phyloP scores from a whole-genome alignment of 2,329 filamentous ascomycete genomes.

The Nemania sp. region DNA sequence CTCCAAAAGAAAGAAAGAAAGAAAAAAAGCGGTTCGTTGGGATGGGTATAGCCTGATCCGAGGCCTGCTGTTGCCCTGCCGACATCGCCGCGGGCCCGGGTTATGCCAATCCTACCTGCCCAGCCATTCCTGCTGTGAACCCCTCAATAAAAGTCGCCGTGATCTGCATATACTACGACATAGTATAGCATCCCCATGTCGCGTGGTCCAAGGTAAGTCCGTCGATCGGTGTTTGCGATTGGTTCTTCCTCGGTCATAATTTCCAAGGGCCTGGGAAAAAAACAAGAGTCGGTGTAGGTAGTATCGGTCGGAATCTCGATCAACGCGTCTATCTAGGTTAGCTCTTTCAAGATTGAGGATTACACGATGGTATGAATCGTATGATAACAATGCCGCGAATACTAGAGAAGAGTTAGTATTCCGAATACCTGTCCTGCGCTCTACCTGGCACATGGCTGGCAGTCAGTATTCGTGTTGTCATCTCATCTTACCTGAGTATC shows the following conservation, averaged over 20 bases:
- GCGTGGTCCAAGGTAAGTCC: conserved; percentile 3
- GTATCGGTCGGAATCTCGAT: neutral
- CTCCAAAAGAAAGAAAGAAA: too few relatives aligned
- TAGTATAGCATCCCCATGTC: neutral
- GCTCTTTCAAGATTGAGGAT: neutral
- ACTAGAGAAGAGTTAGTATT: neutral
- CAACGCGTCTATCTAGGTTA: neutral
- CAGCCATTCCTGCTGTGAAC: too few relatives aligned
- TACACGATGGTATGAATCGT: neutral
- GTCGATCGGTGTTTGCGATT: conserved; percentile 18
- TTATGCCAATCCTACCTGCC: too few relatives aligned
- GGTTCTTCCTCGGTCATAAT: conserved; percentile 2
- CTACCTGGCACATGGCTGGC: too few relatives aligned
- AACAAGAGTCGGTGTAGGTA: neutral
- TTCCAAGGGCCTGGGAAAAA: neutral
- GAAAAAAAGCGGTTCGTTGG: neutral
- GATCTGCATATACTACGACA: conserved; percentile 9
- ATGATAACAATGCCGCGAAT: neutral
- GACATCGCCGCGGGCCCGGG: neutral
- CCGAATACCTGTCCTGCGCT: too few relatives aligned
- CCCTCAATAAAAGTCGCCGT: neutral
- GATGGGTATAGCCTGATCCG: too few relatives aligned
- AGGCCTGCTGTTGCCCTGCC: neutral
- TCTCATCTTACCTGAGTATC: too few relatives aligned
- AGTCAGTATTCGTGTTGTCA: too few relatives aligned